Evolutionary conservation across 768 basidiomycete species (phyloP).

Genomic region (Suillus luteus): DNA sequence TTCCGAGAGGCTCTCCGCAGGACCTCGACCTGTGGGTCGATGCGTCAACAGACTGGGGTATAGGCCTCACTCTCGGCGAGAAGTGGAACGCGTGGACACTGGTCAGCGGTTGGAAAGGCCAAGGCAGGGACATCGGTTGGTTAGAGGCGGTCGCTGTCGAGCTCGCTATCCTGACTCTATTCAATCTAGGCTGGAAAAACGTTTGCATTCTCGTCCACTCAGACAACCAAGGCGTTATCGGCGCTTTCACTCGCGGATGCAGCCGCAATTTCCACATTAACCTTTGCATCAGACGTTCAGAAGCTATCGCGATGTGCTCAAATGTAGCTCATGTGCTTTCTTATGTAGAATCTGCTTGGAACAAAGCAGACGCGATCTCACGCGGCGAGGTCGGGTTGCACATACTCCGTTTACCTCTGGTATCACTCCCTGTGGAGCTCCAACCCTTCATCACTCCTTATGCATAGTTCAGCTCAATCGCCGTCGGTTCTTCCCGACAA

Average conservation of each 20-base stretch:
- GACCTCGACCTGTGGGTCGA: neutral
- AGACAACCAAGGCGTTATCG: slow-evolving; percentile 40
- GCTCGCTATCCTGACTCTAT: slow-evolving; percentile 34
- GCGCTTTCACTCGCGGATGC: slow-evolving; percentile 35
- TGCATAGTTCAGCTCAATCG: neutral
- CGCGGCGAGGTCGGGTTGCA: neutral
- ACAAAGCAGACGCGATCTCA: neutral
- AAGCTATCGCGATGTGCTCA: neutral
- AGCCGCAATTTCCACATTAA: slow-evolving; percentile 34
- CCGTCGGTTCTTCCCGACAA: neutral
- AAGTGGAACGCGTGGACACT: slow-evolving; percentile 37
- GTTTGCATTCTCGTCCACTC: slow-evolving; percentile 11
- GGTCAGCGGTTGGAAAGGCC: slow-evolving; percentile 31
- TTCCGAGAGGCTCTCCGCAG: accelerated
- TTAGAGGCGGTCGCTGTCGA: slow-evolving; percentile 48
- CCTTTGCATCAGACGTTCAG: neutral
- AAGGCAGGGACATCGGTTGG: slow-evolving; percentile 45
- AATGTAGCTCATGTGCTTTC: neutral
- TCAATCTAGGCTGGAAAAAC: neutral
- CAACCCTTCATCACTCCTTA: neutral
- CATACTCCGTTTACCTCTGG: too few species aligned
- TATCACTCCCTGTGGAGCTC: neutral
- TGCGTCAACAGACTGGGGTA: neutral
- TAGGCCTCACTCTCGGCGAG: accelerated
- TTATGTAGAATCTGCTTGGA: neutral